Conservation (phyloP, 2,329 filamentous ascomycete species). For the Thielaviopsis populi region DNA sequence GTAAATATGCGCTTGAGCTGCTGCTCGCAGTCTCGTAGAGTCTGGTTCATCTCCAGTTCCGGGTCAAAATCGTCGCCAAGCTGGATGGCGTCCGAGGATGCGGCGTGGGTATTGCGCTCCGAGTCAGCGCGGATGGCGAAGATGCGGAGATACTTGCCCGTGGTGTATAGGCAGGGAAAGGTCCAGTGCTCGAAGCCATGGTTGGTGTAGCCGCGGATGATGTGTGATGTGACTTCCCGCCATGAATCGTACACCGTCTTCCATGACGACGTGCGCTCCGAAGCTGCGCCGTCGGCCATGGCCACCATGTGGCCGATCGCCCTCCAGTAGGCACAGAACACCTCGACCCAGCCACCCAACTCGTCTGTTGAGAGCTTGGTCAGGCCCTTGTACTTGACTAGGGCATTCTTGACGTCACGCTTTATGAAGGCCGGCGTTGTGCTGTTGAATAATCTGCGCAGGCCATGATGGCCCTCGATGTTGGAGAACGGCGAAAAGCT, state of each 20-base stretch:
- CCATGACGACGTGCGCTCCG: conserved; percentile 34
- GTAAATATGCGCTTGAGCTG: conserved; percentile 87
- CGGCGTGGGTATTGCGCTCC: conserved; percentile 34
- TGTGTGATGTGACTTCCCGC: conserved; percentile 64
- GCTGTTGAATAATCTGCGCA: conserved; percentile 56
- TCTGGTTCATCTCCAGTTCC: conserved; percentile 62
- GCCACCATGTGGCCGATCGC: conserved; percentile 58
- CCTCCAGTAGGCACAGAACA: conserved; percentile 75
- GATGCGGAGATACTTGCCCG: conserved; percentile 69
- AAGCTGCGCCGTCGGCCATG: conserved; percentile 38
- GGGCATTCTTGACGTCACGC: conserved; percentile 57
- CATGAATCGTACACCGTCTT: conserved; percentile 73
- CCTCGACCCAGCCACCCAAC: conserved; percentile 67
- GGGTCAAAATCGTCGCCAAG: conserved; percentile 59
- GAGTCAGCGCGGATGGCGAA: conserved; percentile 88
- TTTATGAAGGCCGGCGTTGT: conserved; percentile 52
- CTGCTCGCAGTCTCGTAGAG: conserved; percentile 78
- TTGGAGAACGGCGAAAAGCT: conserved; percentile 60
- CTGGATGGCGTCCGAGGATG: conserved; percentile 35
- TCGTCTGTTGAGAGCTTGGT: conserved; percentile 49
- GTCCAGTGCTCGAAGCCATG: conserved; percentile 76
- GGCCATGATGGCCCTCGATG: conserved; percentile 43
- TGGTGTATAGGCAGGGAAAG: conserved; percentile 75
- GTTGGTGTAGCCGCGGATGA: conserved; percentile 70
- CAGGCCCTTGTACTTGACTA: conserved; percentile 44